phyloP scores from a whole-genome alignment of 2,329 filamentous ascomycete species.

The Biscogniauxia mediterranea region DNA sequence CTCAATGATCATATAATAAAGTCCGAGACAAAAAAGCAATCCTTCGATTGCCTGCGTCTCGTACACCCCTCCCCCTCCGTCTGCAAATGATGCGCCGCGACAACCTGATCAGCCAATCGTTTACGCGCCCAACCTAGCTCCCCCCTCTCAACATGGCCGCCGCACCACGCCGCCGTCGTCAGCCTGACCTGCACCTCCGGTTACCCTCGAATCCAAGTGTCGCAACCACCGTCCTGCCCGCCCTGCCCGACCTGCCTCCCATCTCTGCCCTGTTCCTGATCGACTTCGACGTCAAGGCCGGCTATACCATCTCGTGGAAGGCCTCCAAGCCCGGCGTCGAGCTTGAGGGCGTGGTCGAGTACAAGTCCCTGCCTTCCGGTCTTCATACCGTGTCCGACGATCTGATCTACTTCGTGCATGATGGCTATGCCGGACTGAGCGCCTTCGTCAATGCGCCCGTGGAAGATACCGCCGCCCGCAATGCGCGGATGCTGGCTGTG shows the following conservation, averaged over 20 bases:
- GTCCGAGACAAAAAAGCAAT: not conserved
- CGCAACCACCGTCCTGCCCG: slow-evolving; percentile 34
- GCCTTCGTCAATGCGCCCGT: slow-evolving; percentile 86
- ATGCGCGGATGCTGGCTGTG: slow-evolving; percentile 90
- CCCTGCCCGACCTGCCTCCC: slow-evolving; percentile 50
- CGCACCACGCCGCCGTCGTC: slow-evolving; percentile 31
- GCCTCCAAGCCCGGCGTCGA: slow-evolving; percentile 65
- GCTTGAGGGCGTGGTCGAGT: slow-evolving; percentile 88
- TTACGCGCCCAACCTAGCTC: slow-evolving; percentile 5
- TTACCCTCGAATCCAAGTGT: slow-evolving; percentile 28
- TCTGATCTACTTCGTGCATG: slow-evolving; percentile 91
- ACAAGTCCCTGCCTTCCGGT: slow-evolving; percentile 92
- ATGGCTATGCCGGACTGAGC: slow-evolving; percentile 79
- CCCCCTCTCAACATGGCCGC: slow-evolving; percentile 28
- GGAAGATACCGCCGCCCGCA: slow-evolving; percentile 71
- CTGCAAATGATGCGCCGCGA: slow-evolving; percentile 10
- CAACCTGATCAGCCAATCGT: slow-evolving; percentile 7
- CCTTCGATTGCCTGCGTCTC: not conserved
- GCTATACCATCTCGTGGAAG: slow-evolving; percentile 90
- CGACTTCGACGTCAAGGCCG: slow-evolving; percentile 88
- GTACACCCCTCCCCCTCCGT: not conserved
- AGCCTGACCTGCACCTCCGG: slow-evolving; percentile 34
- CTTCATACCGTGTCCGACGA: slow-evolving; percentile 86
- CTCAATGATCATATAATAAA: not conserved
- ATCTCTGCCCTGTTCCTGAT: slow-evolving; percentile 84